phyloP scores from a whole-genome alignment of 2,329 filamentous ascomycete genomes.

The Alternaria panax region DNA sequence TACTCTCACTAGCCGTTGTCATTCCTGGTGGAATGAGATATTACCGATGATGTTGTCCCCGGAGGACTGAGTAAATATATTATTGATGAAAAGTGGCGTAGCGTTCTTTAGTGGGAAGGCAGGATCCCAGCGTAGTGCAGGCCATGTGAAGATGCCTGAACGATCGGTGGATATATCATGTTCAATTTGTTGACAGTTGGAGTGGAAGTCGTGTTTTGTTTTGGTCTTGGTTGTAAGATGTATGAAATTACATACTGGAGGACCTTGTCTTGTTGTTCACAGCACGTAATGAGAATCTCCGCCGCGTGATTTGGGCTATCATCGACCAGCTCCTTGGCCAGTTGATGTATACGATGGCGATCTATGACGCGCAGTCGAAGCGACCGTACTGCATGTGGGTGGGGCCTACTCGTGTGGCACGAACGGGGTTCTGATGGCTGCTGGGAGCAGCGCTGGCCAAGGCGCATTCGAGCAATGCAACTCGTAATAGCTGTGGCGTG shows the following conservation, averaged over 20 bases:
- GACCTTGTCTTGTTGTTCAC: background rate
- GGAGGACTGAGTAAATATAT: background rate
- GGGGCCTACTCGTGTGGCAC: background rate
- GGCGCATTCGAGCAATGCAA: background rate
- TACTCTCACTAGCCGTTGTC: background rate
- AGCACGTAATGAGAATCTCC: background rate
- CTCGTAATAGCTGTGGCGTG: background rate
- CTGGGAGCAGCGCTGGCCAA: background rate
- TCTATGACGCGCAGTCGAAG: background rate
- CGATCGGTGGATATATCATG: background rate
- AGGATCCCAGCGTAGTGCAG: background rate
- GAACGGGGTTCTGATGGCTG: background rate
- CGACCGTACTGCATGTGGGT: background rate
- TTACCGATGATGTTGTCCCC: background rate
- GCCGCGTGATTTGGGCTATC: background rate
- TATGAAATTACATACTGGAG: background rate
- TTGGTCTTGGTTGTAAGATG: background rate
- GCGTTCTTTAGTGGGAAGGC: background rate
- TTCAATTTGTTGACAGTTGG: background rate
- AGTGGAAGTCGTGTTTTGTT: background rate
- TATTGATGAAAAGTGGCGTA: background rate
- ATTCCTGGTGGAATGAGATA: slow-evolving; percentile 1
- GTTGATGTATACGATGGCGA: background rate
- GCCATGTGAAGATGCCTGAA: background rate
- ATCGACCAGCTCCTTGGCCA: background rate